These are phyloP conservation scores for Phytophthora melonis DNA, from an alignment of 352 stramenopile species.

Conservation along the genomic window DNA sequence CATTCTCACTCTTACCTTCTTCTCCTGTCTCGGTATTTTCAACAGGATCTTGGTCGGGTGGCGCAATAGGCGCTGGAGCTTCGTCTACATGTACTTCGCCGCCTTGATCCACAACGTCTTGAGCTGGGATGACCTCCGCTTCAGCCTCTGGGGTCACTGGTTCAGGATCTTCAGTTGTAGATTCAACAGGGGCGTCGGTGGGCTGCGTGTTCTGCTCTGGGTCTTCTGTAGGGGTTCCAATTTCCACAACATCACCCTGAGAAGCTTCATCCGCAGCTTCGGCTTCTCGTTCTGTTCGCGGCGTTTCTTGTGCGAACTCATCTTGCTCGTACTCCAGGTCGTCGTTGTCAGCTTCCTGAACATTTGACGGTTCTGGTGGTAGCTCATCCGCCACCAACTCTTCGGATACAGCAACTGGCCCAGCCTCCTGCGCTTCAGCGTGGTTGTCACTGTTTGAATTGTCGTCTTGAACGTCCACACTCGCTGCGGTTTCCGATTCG, in stretches of 20 bases:
- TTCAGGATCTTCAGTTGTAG: neutral
- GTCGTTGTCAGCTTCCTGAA: slow-evolving; percentile 7
- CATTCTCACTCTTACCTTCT: slow-evolving; percentile 9
- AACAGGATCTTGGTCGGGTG: neutral
- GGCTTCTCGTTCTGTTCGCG: neutral
- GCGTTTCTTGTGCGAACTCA: slow-evolving; percentile 28
- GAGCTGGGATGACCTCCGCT: neutral
- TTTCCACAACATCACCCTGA: neutral
- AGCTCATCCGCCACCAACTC: neutral
- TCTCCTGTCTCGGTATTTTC: slow-evolving; percentile 6
- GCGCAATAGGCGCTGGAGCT: neutral
- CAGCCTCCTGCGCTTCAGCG: neutral
- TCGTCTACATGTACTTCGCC: neutral
- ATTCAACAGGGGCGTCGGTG: no score
- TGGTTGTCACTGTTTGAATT: no score
- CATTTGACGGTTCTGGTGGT: neutral
- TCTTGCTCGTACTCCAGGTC: slow-evolving; percentile 30
- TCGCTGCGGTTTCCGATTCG: neutral
- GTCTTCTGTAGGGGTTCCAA: neutral
- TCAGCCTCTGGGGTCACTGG: neutral
- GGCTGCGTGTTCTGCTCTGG: neutral
- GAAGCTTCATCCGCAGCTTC: neutral
- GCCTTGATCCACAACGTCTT: slow-evolving; percentile 2
- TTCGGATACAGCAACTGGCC: neutral
- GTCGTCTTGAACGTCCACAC: neutral